Evolutionary conservation across 1,284 basidiomycete genomes (phyloP), one percentile per base, ranked within the genome.

Genomic region (Termitomyces sp.): DNA sequence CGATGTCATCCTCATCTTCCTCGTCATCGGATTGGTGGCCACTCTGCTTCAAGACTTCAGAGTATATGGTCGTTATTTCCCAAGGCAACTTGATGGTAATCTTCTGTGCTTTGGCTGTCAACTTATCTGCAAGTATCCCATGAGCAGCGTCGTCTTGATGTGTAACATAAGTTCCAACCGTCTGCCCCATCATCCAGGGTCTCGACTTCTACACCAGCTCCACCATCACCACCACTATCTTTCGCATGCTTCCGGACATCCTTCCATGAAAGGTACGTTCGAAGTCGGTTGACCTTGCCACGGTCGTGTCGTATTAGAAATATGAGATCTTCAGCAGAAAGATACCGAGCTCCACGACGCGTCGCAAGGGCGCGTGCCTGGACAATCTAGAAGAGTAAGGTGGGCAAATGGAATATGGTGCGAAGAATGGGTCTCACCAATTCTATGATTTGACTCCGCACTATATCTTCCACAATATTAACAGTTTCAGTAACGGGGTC

Each of bases 181-280:
- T 88, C 86, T 24, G 84, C 80, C n/a, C 83, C 87, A 49, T 91
- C 87, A 59, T 91, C 88, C 5, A 88, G 68, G 3, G 74, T 78
- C 64, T 91, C 90, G 4, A 90, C 86, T 62, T 93, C 91, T 1
- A 89, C 87, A 14, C 83, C 90, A 9, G 79, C 88, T 10, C 83
- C 89, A 2, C 81, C 88, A 54, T 87, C 86, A 8, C 84, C 88
- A 47, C 86, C 86, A 9, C 81, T 85, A 60, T 97, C 93, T 64
- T 97, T 97, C 6, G 93, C 93, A 60, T 93, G 91, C 65, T 97
- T 97, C 14, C 96, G 82, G 6, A 98, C 95, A 60, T 97, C 96
- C 66, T 97, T 97, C 95, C 96, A 99, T 0, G 90, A 91, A n/a
- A 99, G 79, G 65, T 97, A 98, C 9, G 93, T 97, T 24, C 93